Percentiles rank a stretch among this genome's conserved stretches.
Conservation (phyloP, 1,284 basidiomycete genomes). For the Fomitopsis schrenkii region DNA sequence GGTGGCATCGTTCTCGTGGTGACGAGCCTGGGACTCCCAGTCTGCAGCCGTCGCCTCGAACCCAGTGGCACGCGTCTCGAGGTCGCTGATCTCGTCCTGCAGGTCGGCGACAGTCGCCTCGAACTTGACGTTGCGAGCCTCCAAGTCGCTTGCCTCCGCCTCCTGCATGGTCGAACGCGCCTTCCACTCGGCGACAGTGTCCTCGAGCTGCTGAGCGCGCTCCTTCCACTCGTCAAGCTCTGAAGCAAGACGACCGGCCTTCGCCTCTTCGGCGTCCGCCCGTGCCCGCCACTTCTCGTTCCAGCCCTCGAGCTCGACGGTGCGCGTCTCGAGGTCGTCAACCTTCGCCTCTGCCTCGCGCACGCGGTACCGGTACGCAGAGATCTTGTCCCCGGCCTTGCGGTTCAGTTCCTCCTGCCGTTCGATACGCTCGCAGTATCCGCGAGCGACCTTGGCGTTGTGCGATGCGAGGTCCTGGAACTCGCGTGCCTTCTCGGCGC, state of each 20-base stretch:
- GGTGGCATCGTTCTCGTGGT: background rate
- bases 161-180: background rate
- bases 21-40: background rate
- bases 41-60: background rate
- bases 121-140: too few relatives aligned
- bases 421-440: too few relatives aligned
- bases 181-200: background rate
- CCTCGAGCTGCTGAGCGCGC: background rate
- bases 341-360: too few relatives aligned
- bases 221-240: background rate
- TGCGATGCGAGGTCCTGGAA: too few relatives aligned
- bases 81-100: background rate
- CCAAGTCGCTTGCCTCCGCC: background rate
- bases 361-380: too few relatives aligned
- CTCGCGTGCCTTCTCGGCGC: too few relatives aligned
- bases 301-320: background rate
- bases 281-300: background rate
- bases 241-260: too few relatives aligned
- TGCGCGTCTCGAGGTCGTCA: background rate
- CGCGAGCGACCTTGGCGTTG: too few relatives aligned
- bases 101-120: background rate
- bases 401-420: too few relatives aligned
- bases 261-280: too few relatives aligned
- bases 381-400: too few relatives aligned
- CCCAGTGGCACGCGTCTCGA: background rate